Percentiles rank a stretch among this genome's conserved stretches.
Conservation (phyloP, 768 basidiomycete species). For the Psilocybe tampanensis region DNA sequence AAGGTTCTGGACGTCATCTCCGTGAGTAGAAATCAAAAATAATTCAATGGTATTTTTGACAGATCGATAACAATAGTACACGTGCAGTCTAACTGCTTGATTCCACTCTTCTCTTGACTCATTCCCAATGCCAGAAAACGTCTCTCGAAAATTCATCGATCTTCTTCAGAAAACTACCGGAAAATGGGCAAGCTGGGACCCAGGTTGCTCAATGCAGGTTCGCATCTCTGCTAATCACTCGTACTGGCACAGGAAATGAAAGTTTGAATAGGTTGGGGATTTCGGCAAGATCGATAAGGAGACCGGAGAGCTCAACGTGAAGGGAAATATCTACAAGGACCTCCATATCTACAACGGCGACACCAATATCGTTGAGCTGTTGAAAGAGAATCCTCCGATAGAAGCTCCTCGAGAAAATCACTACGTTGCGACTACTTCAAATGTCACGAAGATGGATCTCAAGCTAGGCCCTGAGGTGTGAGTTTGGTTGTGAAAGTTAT, state of each 20-base stretch:
- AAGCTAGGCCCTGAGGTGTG: not conserved
- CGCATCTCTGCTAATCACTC: not conserved
- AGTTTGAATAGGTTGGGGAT: not conserved
- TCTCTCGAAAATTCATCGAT: not conserved
- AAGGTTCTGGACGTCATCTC: too few relatives aligned
- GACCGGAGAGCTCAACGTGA: not conserved
- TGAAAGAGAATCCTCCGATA: not conserved
- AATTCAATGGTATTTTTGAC: too few relatives aligned
- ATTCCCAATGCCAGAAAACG: not conserved
- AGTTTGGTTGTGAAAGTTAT: not conserved
- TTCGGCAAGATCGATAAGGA: not conserved
- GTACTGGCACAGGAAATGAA: not conserved
- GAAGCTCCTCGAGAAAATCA: not conserved
- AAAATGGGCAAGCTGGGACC: slow-evolving; percentile 1
- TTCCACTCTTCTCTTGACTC: too few relatives aligned
- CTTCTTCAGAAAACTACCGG: not conserved
- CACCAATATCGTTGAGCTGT: not conserved
- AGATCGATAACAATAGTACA: too few relatives aligned
- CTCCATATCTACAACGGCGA: not conserved
- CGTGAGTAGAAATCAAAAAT: too few relatives aligned
- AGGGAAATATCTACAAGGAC: not conserved
- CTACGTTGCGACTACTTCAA: not conserved
- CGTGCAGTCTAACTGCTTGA: too few relatives aligned
- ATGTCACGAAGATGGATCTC: not conserved
- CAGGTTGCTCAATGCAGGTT: not conserved